Evolutionary conservation across 2,329 filamentous ascomycete species (phyloP).

Genomic region (Sporothrix sp.): DNA sequence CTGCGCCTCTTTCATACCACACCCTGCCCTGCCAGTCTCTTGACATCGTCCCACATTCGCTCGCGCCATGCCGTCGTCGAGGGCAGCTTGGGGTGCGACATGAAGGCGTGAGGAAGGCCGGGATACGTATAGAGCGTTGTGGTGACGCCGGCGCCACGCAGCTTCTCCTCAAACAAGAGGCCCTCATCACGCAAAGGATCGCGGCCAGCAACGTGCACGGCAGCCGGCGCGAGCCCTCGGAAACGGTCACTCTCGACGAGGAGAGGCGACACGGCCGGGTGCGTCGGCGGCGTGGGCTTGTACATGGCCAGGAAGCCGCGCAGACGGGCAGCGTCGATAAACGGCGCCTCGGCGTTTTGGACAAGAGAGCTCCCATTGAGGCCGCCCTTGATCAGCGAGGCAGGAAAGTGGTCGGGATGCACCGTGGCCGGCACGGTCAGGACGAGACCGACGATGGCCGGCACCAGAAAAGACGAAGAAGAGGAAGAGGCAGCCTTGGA

Average conservation of each 20-base stretch:
- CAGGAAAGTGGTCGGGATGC: neutral
- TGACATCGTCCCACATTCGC: slow-evolving; percentile 8
- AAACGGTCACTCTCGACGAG: neutral
- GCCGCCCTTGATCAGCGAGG: neutral
- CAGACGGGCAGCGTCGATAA: slow-evolving; percentile 35
- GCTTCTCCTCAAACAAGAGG: slow-evolving; percentile 10
- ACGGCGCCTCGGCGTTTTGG: slow-evolving; percentile 24
- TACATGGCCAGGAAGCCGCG: slow-evolving; percentile 24
- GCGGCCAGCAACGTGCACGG: slow-evolving; percentile 10
- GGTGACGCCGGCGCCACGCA: neutral
- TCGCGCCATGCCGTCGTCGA: neutral
- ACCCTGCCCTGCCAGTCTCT: neutral
- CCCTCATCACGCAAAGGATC: slow-evolving; percentile 15
- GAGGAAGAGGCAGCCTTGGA: too few species aligned
- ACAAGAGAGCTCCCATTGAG: neutral
- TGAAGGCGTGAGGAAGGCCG: slow-evolving; percentile 7
- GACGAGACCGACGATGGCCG: neutral
- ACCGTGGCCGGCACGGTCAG: neutral
- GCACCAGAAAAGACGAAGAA: too few species aligned
- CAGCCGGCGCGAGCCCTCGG: neutral
- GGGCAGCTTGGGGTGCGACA: slow-evolving; percentile 7
- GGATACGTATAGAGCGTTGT: slow-evolving; percentile 6
- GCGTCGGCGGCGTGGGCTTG: neutral
- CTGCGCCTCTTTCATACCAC: neutral
- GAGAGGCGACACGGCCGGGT: neutral